Conservation (phyloP, 2,329 filamentous ascomycete genomes). For the Fusarium metavorans region DNA sequence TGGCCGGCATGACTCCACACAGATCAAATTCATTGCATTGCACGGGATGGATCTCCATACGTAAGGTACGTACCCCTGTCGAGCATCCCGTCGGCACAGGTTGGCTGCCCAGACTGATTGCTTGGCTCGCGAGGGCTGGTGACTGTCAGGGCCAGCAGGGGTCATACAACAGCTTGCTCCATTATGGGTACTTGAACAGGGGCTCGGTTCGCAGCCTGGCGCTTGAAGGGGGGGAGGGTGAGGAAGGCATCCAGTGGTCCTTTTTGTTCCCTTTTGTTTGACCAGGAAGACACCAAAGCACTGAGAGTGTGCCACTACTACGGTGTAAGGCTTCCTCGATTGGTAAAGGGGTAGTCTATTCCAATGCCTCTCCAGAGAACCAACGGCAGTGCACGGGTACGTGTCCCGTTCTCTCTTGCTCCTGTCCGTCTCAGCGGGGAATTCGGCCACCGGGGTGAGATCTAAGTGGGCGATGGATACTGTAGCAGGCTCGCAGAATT, state of each 20-base stretch:
- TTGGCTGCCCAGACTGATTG: conserved; percentile 12
- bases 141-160: neutral
- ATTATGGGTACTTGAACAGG: neutral
- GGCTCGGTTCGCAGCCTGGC: conserved; percentile 14
- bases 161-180: neutral
- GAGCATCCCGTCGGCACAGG: conserved; percentile 22
- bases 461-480: neutral
- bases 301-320: conserved; percentile 8
- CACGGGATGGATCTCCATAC: conserved; percentile 36
- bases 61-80: conserved; percentile 24
- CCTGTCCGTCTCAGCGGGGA: neutral
- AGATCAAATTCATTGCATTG: conserved; percentile 10
- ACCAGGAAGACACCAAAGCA: neutral
- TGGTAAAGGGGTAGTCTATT: conserved; percentile 2
- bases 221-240: conserved; percentile 14
- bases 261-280: neutral
- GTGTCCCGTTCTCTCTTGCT: neutral
- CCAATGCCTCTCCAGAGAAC: neutral
- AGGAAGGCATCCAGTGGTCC: conserved; percentile 26
- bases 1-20: conserved; percentile 13
- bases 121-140: conserved; percentile 23
- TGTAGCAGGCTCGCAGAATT: conserved; percentile 1
- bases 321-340: neutral
- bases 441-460: neutral
- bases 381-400: neutral